Percentiles rank a stretch among this genome's conserved stretches.
Evolutionary conservation across 2,329 filamentous ascomycete species (phyloP).

Genomic region (Diplodia intermedia): DNA sequence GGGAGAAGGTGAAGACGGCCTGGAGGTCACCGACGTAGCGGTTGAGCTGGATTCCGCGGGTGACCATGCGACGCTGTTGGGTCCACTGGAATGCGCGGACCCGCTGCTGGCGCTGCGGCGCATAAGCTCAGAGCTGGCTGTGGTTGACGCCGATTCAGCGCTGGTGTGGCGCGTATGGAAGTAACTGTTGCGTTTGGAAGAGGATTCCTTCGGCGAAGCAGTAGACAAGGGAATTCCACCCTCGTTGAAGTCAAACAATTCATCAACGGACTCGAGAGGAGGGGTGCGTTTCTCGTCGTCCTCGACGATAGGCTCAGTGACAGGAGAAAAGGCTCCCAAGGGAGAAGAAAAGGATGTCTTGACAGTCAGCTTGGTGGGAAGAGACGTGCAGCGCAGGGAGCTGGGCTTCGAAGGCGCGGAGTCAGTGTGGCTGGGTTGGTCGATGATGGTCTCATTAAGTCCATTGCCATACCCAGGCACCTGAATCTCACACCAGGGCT

Average conservation of each 20-base stretch:
- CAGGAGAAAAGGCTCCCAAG: conserved; percentile 4
- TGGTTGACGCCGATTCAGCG: not conserved
- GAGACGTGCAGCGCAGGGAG: conserved; percentile 16
- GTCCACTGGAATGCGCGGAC: conserved; percentile 5
- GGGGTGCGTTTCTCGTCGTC: conserved; percentile 29
- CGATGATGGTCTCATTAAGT: conserved; percentile 38
- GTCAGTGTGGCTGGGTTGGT: not conserved
- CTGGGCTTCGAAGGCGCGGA: not conserved
- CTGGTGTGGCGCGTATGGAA: conserved; percentile 15
- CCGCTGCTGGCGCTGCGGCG: conserved; percentile 12
- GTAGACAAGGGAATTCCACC: not conserved
- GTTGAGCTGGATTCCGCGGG: conserved; percentile 16
- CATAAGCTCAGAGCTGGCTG: not conserved
- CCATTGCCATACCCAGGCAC: conserved; percentile 51
- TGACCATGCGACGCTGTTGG: conserved; percentile 13
- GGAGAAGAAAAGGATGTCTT: conserved; percentile 24
- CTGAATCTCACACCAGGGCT: conserved; percentile 48
- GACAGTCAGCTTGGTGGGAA: conserved; percentile 22
- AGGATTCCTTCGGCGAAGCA: not conserved
- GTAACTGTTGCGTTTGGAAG: conserved; percentile 2
- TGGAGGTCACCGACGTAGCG: conserved; percentile 3
- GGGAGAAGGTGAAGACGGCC: not conserved
- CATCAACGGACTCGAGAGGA: not conserved
- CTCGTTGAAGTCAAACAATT: not conserved
- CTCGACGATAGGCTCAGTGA: conserved; percentile 27